These are phyloP conservation scores for Sarocladium kiliense DNA, from an alignment of 2,329 filamentous ascomycete species.

Conservation along the genomic window DNA sequence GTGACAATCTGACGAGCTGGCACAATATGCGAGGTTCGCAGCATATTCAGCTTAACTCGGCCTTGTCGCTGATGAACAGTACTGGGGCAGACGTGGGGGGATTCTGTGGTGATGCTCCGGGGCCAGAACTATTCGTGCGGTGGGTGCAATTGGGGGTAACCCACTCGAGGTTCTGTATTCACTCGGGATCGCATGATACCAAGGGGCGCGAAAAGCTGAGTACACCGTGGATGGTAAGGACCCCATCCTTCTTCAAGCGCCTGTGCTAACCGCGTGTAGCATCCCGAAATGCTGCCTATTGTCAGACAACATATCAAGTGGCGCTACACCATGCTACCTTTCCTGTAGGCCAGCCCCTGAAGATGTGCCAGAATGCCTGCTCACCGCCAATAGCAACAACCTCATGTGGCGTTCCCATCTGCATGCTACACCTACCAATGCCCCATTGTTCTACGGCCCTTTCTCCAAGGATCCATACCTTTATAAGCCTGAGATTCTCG, in stretches of 20 bases:
- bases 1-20: conserved; percentile 6
- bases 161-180: conserved; percentile 8
- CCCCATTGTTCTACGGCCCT: conserved; percentile 4
- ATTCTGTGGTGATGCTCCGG: conserved; percentile 1
- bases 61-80: conserved; percentile 5
- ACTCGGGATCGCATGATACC: not conserved
- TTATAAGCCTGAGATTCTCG: not conserved
- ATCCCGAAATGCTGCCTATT: not conserved
- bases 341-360: not conserved
- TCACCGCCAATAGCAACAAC: not conserved
- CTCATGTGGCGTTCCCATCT: conserved; percentile 4
- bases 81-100: not conserved
- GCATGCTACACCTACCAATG: not conserved
- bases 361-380: not conserved
- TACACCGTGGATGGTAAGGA: conserved; percentile 2
- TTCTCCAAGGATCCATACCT: not conserved
- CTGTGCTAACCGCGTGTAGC: not conserved
- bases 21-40: not conserved
- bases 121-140: conserved; percentile 3
- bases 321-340: conserved; percentile 4
- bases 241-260: not conserved
- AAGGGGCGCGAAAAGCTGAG: conserved; percentile 1
- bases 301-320: conserved; percentile 5
- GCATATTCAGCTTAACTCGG: conserved; percentile 7
- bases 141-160: conserved; percentile 8